Conservation (phyloP, 768 basidiomycete genomes). For the Leccinum arenicola region DNA sequence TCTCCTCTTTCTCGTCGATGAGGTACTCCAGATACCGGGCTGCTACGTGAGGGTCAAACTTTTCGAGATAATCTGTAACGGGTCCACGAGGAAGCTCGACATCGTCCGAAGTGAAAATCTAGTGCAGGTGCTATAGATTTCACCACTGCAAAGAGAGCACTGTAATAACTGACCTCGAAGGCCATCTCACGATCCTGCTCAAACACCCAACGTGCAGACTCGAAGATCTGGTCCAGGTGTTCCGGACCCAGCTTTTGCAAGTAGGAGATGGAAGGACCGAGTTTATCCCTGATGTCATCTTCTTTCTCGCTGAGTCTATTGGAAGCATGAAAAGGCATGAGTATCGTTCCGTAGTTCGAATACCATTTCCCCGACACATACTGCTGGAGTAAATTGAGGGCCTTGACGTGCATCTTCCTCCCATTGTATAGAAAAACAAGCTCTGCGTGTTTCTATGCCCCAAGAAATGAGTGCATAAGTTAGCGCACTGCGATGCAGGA, state of each 20-base stretch:
- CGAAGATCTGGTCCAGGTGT: conserved; percentile 78
- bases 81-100: conserved; percentile 79
- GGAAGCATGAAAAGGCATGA: neutral
- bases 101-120: conserved; percentile 97
- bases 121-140: neutral
- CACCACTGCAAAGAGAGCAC: neutral
- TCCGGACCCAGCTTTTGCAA: conserved; percentile 87
- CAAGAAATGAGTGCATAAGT: neutral
- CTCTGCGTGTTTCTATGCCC: conserved; percentile 80
- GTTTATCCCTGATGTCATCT: conserved; percentile 72
- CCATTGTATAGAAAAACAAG: conserved; percentile 90
- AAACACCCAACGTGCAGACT: conserved; percentile 83
- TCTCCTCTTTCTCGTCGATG: conserved; percentile 71
- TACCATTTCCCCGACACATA: conserved; percentile 37
- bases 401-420: conserved; percentile 93
- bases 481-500: neutral
- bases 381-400: conserved; percentile 81
- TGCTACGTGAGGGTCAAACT: conserved; percentile 65
- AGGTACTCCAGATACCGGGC: conserved; percentile 83
- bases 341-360: neutral
- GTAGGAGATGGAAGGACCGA: conserved; percentile 82
- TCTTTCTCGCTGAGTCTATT: conserved; percentile 79
- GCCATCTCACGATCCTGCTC: conserved; percentile 68
- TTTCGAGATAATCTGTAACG: conserved; percentile 78
- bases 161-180: conserved; percentile 55